phyloP scores from a whole-genome alignment of 1,139 yeast genomes.

The Ashbya aceris region DNA sequence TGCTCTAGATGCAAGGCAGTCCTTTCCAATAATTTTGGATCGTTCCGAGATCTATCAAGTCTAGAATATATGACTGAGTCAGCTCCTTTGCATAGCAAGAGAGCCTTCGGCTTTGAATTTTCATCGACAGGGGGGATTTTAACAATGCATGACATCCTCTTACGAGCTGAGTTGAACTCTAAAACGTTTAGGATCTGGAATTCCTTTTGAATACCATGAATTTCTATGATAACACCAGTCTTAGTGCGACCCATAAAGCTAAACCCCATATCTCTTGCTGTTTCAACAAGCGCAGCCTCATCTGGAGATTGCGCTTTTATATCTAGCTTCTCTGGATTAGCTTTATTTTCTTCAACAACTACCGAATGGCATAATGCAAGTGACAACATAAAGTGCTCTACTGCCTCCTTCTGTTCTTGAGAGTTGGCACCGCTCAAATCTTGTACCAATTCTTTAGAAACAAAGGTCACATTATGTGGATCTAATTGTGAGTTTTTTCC shows the following conservation, averaged over 20 bases:
- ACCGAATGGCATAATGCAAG: conserved; percentile 90
- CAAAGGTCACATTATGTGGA: conserved; percentile 65
- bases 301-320: conserved; percentile 97
- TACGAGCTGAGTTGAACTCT: conserved; percentile 86
- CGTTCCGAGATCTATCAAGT: conserved; percentile 35
- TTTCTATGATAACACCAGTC: conserved; percentile 55
- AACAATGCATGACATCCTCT: conserved; percentile 91
- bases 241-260: conserved; percentile 70
- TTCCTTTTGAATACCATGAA: conserved; percentile 65
- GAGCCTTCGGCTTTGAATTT: conserved; percentile 36
- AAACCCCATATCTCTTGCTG: conserved; percentile 89
- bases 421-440: conserved; percentile 47
- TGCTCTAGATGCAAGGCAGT: conserved; percentile 85
- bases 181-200: conserved; percentile 68
- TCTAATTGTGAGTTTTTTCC: conserved; percentile 45
- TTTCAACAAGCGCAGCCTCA: conserved; percentile 90
- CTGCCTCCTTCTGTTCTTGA: conserved; percentile 49
- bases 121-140: conserved; percentile 45
- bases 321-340: conserved; percentile 46
- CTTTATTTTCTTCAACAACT: conserved; percentile 59
- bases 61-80: conserved; percentile 83
- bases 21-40: conserved; percentile 37
- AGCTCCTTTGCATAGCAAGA: conserved; percentile 85
- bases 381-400: conserved; percentile 75
- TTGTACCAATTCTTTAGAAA: conserved; percentile 55